Conservation (phyloP, 2,329 filamentous ascomycete species). For the Phialophora expanda region DNA sequence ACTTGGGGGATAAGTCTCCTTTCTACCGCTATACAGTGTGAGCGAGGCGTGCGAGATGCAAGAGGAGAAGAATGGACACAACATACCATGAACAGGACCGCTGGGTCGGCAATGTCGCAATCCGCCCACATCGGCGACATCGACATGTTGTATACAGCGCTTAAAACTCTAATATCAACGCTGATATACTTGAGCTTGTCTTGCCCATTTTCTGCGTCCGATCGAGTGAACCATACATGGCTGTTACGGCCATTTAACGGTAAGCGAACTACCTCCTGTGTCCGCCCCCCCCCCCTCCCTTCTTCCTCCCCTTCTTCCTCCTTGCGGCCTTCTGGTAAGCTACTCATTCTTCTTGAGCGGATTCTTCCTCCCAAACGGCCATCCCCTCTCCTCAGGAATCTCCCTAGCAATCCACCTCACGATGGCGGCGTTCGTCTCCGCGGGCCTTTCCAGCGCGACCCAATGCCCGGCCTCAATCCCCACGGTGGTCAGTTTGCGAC, state of each 20-base stretch:
- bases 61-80: background rate
- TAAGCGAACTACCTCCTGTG: too few relatives aligned
- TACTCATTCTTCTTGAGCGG: conserved; percentile 22
- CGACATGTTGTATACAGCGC: background rate
- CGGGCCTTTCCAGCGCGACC: conserved; percentile 75
- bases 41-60: conserved; percentile 1
- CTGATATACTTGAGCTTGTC: too few relatives aligned
- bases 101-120: background rate
- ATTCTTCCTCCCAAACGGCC: conserved; percentile 25
- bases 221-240: too few relatives aligned
- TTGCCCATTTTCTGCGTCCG: too few relatives aligned
- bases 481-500: conserved; percentile 25
- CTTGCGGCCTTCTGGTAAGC: background rate
- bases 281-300: too few relatives aligned
- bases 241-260: too few relatives aligned
- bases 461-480: conserved; percentile 66
- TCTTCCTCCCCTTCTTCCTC: too few relatives aligned
- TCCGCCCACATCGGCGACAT: background rate
- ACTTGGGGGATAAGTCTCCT: conserved; percentile 45
- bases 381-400: conserved; percentile 22
- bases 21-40: conserved; percentile 44
- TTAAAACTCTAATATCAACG: too few relatives aligned
- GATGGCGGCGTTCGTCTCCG: conserved; percentile 65
- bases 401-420: conserved; percentile 26
- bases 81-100: background rate